Evolutionary conservation across 306 rosid genomes (phyloP), one percentile per base, ranked within the genome.

Genomic region (Cicer yamashitae): DNA sequence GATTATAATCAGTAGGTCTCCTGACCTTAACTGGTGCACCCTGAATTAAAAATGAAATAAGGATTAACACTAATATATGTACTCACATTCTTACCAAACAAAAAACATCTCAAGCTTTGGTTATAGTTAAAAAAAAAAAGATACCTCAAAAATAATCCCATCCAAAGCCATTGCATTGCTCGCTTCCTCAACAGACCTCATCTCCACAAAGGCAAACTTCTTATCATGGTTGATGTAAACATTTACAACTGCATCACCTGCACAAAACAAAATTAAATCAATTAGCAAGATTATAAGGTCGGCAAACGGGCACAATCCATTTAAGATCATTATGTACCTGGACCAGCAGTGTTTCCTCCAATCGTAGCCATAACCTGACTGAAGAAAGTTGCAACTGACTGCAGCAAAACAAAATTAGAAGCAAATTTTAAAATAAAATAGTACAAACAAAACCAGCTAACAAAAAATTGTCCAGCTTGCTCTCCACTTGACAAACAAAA

Each of bases 161-260:
- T 94, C 99, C 76, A 94, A 76, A 52, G 99, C 97, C 99, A 94
- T 94, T 71, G 99, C 99, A 84, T 94, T 94, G 79, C 99, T 94
- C 60, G 99, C 99, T 84, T 94, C 99, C 84, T 94, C 99, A 74
- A 94, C 99, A 40, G 99, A 94, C 86, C 99, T 89, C 99, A 94
- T 94, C 84, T 94, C 99, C 72, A 94, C 99, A 40, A 94, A 94
- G 39, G 99, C 99, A 66, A 94, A 94, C 83, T 94, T 94, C 86
- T 94, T 94, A 80, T 94, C 99, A 86, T 94, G 99, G 86, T 94
- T 94, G 47, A 94, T 94, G 83, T 94, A 94, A 17, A 94, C 99
- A 83, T 94, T 94, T 38, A 94, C 99, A 68, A 94, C 99, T 10
- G 99, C 99, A 85, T 94, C 99, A 50, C 99, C 98, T 94, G 79